Evolutionary conservation across 192 early-diverging fungal species (phyloP).

Genomic region (Gamsiella multidivaricata): DNA sequence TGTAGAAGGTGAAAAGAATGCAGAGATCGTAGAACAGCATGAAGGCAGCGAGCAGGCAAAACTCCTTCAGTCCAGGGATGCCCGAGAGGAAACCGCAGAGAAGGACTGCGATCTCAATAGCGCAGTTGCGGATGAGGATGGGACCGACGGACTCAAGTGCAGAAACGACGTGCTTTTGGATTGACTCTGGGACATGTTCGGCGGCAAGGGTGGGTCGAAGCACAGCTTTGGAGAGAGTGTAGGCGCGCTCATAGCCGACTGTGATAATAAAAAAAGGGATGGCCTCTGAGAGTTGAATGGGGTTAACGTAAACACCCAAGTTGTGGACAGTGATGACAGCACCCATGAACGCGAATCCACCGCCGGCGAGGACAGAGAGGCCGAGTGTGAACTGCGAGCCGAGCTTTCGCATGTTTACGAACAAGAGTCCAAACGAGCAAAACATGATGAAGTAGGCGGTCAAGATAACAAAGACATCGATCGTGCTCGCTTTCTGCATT

Average conservation of each 20-base stretch:
- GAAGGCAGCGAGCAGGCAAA: conserved; percentile 83
- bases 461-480: conserved; percentile 83
- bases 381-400: conserved; percentile 84
- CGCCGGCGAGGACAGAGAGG: conserved; percentile 74
- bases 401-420: conserved; percentile 85
- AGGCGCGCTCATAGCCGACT: conserved; percentile 91
- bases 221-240: conserved; percentile 84
- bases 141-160: conserved; percentile 75
- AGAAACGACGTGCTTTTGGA: conserved; percentile 64
- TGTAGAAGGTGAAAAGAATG: conserved; percentile 88
- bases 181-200: conserved; percentile 38
- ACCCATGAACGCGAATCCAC: conserved; percentile 82
- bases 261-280: conserved; percentile 92
- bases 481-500: conserved; percentile 69
- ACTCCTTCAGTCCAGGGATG: conserved; percentile 80
- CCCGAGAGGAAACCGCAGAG: conserved; percentile 80
- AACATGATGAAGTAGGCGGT: conserved; percentile 86
- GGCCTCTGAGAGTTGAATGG: conserved; percentile 80
- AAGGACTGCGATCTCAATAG: conserved; percentile 86
- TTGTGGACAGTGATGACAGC: conserved; percentile 76
- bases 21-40: conserved; percentile 85
- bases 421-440: conserved; percentile 81
- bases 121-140: conserved; percentile 78
- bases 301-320: conserved; percentile 76
- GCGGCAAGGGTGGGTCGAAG: conserved; percentile 60